Base-by-base conservation (phyloP, 2,329 filamentous ascomycete genomes). In the Colletotrichum tanaceti region DNA sequence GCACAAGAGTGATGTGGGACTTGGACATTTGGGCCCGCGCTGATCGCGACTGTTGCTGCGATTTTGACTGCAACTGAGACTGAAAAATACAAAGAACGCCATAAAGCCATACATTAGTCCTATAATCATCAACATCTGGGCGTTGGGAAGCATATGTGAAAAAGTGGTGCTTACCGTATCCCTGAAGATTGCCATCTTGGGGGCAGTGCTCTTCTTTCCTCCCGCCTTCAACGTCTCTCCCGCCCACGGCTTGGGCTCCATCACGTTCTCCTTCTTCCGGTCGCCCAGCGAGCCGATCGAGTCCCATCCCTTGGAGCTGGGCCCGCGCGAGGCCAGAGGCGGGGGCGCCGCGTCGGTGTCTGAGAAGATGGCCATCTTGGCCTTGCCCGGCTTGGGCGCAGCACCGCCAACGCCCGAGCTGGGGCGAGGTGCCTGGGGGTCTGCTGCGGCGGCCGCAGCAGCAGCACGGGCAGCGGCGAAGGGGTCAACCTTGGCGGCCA, bases 141-240 rank as follows among this genome's bases (percentile, higher is more conserved):
- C 81, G 81, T 78, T 80, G 78, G 77, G 73, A 75, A 73, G 72
- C 73, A 71, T 72, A 73, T 72, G 71, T 72, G 73, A 77, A 67
- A 77, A 67, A 43, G 77, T 73, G 74, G 72, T 74, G 71, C 93
- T 91, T 91, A 99, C 96, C 92, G 92, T 85, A 85, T 99, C 96
- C 85, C 93, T 95, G 85, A 98, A 99, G 53, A 99, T 88, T 76
- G 91, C 85, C 90, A 99, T 91, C 85, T 98, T 98, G 62, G 90
- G 86, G 62, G 86, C 87, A 39, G 86, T 89, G 50, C 85, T 88
- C 82, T 93, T 93, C 83, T 93, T 96, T 74, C 93, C 95, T 49
- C 92, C 93, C 3, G 89, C 92, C 79, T 95, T 93, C 73, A 99
- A 81, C 47, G 92, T 98, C 83, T 98, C 94, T 32, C 96, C 96